Conservation (phyloP, 306 rosid genomes). For the Echinosophora koreensis region DNA sequence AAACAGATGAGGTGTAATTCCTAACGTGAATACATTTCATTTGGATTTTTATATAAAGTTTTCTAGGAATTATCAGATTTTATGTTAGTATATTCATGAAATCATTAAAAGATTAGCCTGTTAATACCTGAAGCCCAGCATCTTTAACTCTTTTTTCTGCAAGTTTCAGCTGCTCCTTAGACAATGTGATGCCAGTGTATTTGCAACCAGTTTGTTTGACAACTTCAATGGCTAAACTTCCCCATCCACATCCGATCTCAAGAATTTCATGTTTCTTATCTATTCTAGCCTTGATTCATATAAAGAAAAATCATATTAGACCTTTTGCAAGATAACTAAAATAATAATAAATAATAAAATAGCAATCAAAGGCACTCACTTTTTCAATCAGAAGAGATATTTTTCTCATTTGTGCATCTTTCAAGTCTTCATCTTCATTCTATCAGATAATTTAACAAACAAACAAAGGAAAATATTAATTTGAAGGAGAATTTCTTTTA, state of each 20-base stretch:
- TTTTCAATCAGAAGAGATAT: constrained; percentile 72
- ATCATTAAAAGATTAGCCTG: not conserved
- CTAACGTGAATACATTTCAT: not conserved
- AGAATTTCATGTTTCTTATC: constrained; percentile 76
- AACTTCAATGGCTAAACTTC: constrained; percentile 87
- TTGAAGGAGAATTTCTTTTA: not conserved
- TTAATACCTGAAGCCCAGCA: constrained; percentile 78
- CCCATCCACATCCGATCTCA: constrained; percentile 96
- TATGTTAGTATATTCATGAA: not conserved
- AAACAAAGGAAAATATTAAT: not conserved
- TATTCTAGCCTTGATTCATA: constrained; percentile 65
- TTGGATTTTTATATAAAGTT: not conserved
- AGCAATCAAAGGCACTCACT: constrained; percentile 43
- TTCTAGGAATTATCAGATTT: not conserved
- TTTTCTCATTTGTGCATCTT: constrained; percentile 80
- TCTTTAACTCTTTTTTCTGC: constrained; percentile 76
- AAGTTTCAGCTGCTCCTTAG: constrained; percentile 77
- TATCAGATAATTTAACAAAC: constrained; percentile 40
- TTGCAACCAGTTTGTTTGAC: constrained; percentile 81
- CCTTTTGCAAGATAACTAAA: not conserved
- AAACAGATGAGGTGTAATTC: not conserved
- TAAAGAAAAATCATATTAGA: constrained; percentile 8
- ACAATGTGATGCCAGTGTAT: constrained; percentile 89
- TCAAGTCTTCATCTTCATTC: constrained; percentile 78
- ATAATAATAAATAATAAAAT: not conserved